Evolutionary conservation across 345 rosid genomes (phyloP).

Genomic region (Eucalyptus sp.): DNA sequence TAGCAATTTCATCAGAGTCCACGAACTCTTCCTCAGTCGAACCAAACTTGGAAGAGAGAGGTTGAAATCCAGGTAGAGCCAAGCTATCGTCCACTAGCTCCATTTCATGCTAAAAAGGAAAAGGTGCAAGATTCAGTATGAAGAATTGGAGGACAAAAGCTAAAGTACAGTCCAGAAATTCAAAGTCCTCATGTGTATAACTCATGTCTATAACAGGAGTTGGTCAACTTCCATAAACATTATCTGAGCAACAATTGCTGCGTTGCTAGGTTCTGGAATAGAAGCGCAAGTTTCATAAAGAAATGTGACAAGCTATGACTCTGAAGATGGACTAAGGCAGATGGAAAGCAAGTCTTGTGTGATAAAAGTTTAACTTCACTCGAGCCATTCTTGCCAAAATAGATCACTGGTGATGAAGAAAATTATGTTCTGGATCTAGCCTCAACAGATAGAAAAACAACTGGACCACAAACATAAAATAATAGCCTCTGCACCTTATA

Average conservation of each 20-base stretch:
- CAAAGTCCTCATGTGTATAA: background rate
- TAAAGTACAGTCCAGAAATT: background rate
- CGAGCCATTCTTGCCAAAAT: background rate
- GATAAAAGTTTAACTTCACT: background rate
- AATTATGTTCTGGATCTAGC: background rate
- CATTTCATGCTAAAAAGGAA: constrained; percentile 61
- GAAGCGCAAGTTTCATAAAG: background rate
- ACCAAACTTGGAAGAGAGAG: constrained; percentile 52
- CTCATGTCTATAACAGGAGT: background rate
- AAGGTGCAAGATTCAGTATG: background rate
- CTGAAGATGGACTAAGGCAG: background rate
- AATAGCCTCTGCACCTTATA: constrained; percentile 45
- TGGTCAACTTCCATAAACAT: background rate
- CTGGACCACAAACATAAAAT: background rate
- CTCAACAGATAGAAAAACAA: background rate
- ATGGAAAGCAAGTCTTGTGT: background rate
- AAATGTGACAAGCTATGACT: background rate
- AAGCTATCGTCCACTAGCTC: constrained; percentile 79
- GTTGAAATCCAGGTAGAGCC: constrained; percentile 53
- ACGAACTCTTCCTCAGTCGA: constrained; percentile 82
- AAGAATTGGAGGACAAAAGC: background rate
- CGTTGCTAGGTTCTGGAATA: background rate
- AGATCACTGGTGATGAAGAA: background rate
- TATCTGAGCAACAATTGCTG: background rate
- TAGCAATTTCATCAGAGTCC: constrained; percentile 81